phyloP scores from a whole-genome alignment of 2,329 filamentous ascomycete species.

The Claviceps sp. region DNA sequence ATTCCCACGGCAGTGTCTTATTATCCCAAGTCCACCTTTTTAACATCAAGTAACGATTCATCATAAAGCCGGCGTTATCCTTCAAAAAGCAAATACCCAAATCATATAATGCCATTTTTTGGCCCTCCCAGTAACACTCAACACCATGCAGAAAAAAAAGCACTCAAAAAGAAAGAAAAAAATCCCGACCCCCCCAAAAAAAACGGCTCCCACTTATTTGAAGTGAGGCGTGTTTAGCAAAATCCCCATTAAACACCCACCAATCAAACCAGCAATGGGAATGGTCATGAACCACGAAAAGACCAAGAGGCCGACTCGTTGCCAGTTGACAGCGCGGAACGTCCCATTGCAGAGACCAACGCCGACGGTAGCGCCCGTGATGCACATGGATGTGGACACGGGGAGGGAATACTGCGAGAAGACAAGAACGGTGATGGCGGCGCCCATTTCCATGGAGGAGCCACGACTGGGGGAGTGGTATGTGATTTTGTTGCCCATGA shows the following conservation, averaged over 20 bases:
- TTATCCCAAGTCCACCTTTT: too few species aligned
- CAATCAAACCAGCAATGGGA: constrained; percentile 28
- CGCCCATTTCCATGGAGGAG: constrained; percentile 69
- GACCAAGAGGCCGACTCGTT: constrained; percentile 54
- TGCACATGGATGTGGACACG: constrained; percentile 68
- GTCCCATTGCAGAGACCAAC: constrained; percentile 67
- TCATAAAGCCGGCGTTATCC: too few species aligned
- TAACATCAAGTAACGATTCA: too few species aligned
- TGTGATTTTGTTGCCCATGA: constrained; percentile 73
- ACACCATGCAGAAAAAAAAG: not conserved
- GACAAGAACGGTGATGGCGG: constrained; percentile 61
- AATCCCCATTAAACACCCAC: constrained; percentile 27
- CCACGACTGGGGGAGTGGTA: constrained; percentile 46
- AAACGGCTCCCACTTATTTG: not conserved
- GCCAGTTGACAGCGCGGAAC: constrained; percentile 60
- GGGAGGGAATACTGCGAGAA: constrained; percentile 65
- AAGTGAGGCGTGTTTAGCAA: constrained; percentile 28
- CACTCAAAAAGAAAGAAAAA: not conserved
- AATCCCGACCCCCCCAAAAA: not conserved
- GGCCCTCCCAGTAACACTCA: not conserved
- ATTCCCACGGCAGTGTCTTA: too few species aligned
- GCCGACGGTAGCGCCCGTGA: constrained; percentile 66
- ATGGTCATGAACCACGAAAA: constrained; percentile 44
- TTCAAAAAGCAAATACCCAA: too few species aligned
- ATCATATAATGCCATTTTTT: too few species aligned